These are phyloP conservation scores for Dactylonectria macrodidyma DNA, from an alignment of 2,329 filamentous ascomycete genomes.

Conservation along the genomic window DNA sequence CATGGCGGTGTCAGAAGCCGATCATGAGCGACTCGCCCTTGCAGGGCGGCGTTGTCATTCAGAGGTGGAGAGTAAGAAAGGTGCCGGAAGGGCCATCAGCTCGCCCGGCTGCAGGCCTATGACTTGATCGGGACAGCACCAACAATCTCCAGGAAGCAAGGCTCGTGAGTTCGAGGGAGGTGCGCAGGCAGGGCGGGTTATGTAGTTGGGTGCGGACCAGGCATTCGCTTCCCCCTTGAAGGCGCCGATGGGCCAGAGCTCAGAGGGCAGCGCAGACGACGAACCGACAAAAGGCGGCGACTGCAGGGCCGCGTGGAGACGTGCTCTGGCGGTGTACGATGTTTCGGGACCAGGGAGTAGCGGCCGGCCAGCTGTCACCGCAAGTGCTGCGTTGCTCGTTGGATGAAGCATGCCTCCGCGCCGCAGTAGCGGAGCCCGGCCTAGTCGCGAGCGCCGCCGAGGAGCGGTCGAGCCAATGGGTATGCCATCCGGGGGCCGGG, in stretches of 20 bases:
- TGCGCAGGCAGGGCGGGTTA: conserved; percentile 41
- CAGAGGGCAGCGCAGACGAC: neutral
- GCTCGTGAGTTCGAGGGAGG: conserved; percentile 19
- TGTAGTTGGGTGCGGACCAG: conserved; percentile 43
- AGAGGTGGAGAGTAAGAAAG: conserved; percentile 27
- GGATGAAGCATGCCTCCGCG: conserved; percentile 32
- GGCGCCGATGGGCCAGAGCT: conserved; percentile 32
- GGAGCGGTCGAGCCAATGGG: conserved; percentile 44
- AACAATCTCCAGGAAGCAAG: conserved; percentile 17
- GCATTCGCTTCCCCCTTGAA: conserved; percentile 36
- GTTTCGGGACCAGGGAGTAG: conserved; percentile 39
- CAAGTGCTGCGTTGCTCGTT: conserved; percentile 45
- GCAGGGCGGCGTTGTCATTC: conserved; percentile 48
- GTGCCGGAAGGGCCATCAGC: conserved; percentile 42
- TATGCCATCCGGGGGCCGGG: conserved; percentile 41
- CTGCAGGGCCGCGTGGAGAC: conserved; percentile 47
- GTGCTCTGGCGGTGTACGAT: conserved; percentile 47
- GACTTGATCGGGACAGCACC: conserved; percentile 31
- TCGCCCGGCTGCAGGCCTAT: conserved; percentile 46
- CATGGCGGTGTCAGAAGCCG: conserved; percentile 44
- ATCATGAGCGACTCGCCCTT: conserved; percentile 47
- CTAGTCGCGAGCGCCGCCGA: conserved; percentile 23
- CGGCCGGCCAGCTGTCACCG: conserved; percentile 47
- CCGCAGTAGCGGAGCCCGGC: conserved; percentile 35
- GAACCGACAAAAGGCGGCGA: conserved; percentile 33